Conservation (phyloP, 176 grass and related monocot species). For the Hordeum marinum region DNA sequence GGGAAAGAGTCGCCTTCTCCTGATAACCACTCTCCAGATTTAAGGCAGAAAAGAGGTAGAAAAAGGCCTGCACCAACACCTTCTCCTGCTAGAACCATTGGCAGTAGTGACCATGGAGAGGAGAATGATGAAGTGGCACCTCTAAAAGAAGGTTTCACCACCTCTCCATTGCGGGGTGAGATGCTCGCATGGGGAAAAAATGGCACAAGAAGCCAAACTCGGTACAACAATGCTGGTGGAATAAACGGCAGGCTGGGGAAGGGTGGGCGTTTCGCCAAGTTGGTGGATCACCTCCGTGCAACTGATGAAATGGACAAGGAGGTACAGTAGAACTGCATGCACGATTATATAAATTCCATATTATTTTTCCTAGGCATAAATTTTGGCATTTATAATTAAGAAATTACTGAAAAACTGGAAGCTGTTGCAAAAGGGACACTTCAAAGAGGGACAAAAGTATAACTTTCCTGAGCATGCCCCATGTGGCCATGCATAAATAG, state of each 20-base stretch:
- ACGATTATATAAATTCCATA: not conserved
- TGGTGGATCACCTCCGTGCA: conserved; percentile 55
- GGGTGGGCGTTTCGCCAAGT: conserved; percentile 53
- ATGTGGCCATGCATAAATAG: not conserved
- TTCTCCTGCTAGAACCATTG: conserved; percentile 53
- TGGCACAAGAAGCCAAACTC: conserved; percentile 73
- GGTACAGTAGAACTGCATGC: conserved; percentile 32
- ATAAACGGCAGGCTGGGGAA: conserved; percentile 55
- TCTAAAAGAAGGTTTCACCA: conserved; percentile 45
- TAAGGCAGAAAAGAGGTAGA: conserved; percentile 51
- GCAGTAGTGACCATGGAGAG: conserved; percentile 41
- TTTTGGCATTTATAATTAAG: not conserved
- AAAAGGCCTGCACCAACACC: conserved; percentile 33
- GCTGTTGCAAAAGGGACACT: not conserved
- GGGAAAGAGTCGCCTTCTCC: conserved; percentile 61
- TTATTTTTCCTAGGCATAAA: conserved; percentile 3
- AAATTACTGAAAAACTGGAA: conserved; percentile 12
- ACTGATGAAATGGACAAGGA: conserved; percentile 55
- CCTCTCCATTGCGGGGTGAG: conserved; percentile 59
- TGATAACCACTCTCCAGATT: conserved; percentile 59
- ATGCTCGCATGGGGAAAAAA: conserved; percentile 89
- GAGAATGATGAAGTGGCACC: conserved; percentile 47
- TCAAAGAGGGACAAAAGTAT: not conserved
- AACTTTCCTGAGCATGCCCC: not conserved
- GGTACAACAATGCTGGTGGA: conserved; percentile 48